Evolutionary conservation across 2,329 filamentous ascomycete genomes (phyloP).

Genomic region (Emmonsiellopsis sp.): DNA sequence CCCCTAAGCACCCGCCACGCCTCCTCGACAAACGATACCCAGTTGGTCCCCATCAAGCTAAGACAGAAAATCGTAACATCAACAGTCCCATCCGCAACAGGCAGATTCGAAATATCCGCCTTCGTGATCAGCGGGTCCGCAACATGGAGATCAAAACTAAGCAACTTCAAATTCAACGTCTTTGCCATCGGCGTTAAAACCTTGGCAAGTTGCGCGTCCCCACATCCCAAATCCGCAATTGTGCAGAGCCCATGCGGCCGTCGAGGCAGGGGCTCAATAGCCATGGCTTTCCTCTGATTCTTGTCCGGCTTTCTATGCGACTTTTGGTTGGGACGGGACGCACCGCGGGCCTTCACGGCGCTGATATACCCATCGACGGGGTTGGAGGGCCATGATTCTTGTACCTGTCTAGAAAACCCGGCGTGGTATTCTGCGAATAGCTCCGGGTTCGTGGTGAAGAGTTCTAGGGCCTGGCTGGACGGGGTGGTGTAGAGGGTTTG

Average conservation of each 20-base stretch:
- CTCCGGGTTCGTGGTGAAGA: conserved; percentile 78
- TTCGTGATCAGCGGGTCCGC: conserved; percentile 69
- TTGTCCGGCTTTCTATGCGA: conserved; percentile 23
- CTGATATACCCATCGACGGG: conserved; percentile 80
- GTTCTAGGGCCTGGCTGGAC: conserved; percentile 68
- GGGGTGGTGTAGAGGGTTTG: conserved; percentile 92
- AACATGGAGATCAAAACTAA: conserved; percentile 79
- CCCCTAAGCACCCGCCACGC: conserved; percentile 84
- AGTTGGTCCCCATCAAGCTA: conserved; percentile 97
- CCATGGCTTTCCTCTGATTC: conserved; percentile 17
- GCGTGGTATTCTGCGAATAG: conserved; percentile 96
- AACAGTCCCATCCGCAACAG: conserved; percentile 62
- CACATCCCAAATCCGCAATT: conserved; percentile 87
- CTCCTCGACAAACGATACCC: conserved; percentile 93
- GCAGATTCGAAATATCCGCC: conserved; percentile 80
- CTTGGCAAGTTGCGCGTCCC: conserved; percentile 73
- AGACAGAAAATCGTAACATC: conserved; percentile 93
- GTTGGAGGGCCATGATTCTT: conserved; percentile 86
- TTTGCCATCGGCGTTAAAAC: conserved; percentile 52
- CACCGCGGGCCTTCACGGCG: conserved; percentile 60
- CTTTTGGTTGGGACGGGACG: conserved; percentile 35
- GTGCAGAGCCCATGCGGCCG: conserved; percentile 60
- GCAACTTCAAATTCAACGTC: conserved; percentile 63
- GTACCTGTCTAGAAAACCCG: conserved; percentile 90
- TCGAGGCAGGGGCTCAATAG: conserved; percentile 53